Percentiles rank a stretch among this genome's conserved stretches.
Conservation (phyloP, 768 basidiomycete species). For the Stropharia rugosoannulata region DNA sequence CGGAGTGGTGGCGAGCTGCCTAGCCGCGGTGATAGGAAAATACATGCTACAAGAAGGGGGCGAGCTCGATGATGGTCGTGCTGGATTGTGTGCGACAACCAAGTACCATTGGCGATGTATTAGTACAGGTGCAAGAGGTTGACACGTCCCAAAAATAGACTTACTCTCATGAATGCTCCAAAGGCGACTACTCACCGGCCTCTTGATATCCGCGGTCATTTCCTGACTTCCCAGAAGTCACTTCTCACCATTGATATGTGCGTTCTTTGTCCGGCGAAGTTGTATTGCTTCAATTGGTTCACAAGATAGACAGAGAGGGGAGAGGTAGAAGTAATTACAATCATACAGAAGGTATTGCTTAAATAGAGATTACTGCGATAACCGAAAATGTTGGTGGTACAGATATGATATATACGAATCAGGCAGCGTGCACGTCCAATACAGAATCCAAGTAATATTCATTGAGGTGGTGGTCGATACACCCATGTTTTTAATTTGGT, state of each 20-base stretch:
- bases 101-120: constrained; percentile 1
- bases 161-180: constrained; percentile 5
- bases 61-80: neutral
- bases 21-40: constrained; percentile 80
- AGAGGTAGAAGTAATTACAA: neutral
- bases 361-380: constrained; percentile 1
- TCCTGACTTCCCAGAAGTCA: neutral
- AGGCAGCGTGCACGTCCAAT: neutral
- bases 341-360: constrained; percentile 5
- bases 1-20: constrained; percentile 69
- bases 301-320: neutral
- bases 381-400: constrained; percentile 4
- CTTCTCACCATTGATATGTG: neutral
- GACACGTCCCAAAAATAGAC: constrained; percentile 16
- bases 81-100: constrained; percentile 4
- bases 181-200: neutral
- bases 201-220: constrained; percentile 8
- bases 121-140: neutral
- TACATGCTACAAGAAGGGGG: constrained; percentile 55
- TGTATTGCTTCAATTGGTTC: neutral
- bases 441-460: neutral
- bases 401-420: neutral
- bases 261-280: neutral
- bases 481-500: constrained; percentile 43
- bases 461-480: constrained; percentile 22